Evolutionary conservation across 345 rosid genomes (phyloP), one percentile per base, ranked within the genome.

Genomic region (Zanthoxylum bungeanum): DNA sequence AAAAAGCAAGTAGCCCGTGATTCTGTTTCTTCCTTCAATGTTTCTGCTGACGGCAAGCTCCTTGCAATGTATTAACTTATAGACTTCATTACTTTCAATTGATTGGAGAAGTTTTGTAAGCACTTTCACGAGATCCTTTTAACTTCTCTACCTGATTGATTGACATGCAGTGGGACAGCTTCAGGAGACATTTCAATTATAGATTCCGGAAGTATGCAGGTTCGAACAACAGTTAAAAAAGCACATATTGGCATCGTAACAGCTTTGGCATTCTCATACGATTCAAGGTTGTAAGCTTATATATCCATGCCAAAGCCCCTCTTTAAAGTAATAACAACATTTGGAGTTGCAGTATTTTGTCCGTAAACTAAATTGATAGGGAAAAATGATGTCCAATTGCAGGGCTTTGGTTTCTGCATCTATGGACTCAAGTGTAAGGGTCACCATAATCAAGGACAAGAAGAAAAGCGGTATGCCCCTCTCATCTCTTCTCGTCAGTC

Each of bases 241-340:
- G 97, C 98, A 66, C 99, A 93, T 82, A 84, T 91, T 33, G 97
- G 91, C 74, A 80, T 93, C 60, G 97, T 89, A 62, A 93, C 98
- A 4, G 91, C 95, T 56, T 67, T 93, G 75, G 72, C 85, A 46
- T 93, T 96, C 85, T 89, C 98, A 36, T 87, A 76, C 21, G 93
- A 93, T 83, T 93, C 98, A 83, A 96, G 98, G 97, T 96, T 50
- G 25, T 55, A 22, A 30, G 57, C 44, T 5, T 7, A 36, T 14
- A n/a, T 31, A 17, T 64, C 34, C 9, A 36, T 61, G 39, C 37
- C 56, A 33, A 33, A 3, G 39, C 14, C 58, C 11, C 12, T 42
- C 49, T 0, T n/a, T 44, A 44, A 44, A 44, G 49, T 44, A 55
- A 19, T 17, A 42, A 53, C 19, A 31, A 42, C 57, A 58, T 42